phyloP scores from a whole-genome alignment of 2,329 filamentous ascomycete genomes.

The Metarhizium anisopliae region DNA sequence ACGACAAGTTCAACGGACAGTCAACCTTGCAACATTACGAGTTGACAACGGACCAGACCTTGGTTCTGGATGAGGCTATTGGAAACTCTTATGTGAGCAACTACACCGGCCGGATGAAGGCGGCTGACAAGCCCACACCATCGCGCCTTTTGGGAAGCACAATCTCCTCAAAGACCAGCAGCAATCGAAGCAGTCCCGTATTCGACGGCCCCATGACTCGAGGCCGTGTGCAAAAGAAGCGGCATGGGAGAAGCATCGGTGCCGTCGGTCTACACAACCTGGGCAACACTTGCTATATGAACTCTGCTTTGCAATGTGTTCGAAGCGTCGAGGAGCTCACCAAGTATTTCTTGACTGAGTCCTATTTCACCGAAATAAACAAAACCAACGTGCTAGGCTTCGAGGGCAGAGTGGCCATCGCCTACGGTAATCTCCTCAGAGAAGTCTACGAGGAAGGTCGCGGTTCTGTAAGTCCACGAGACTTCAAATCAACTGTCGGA shows the following conservation, averaged over 20 bases:
- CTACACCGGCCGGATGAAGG: constrained; percentile 25
- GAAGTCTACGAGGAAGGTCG: constrained; percentile 67
- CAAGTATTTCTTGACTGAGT: constrained; percentile 73
- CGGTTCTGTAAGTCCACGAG: constrained; percentile 64
- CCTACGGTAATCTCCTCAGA: constrained; percentile 67
- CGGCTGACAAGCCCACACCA: constrained; percentile 27
- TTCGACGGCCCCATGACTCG: constrained; percentile 56
- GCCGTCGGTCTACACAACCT: constrained; percentile 81
- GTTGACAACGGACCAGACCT: constrained; percentile 61
- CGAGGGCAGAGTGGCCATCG: constrained; percentile 75
- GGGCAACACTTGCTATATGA: constrained; percentile 99
- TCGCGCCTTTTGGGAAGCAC: constrained; percentile 18
- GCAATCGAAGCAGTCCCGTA: constrained; percentile 61
- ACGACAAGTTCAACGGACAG: constrained; percentile 70
- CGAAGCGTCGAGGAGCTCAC: constrained; percentile 89
- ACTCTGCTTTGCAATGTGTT: constrained; percentile 90
- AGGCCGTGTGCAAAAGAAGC: constrained; percentile 60
- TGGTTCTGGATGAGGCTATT: constrained; percentile 77
- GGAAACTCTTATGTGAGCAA: constrained; percentile 50
- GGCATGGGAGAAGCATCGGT: constrained; percentile 61
- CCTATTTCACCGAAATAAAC: constrained; percentile 76
- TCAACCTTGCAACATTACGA: constrained; percentile 56
- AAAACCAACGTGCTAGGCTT: constrained; percentile 76
- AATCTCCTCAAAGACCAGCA: constrained; percentile 27
- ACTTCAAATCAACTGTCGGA: constrained; percentile 78